Percentiles rank a stretch among this genome's conserved stretches.
phyloP scores from a whole-genome alignment of 768 basidiomycete genomes.

The Trametes elegans region DNA sequence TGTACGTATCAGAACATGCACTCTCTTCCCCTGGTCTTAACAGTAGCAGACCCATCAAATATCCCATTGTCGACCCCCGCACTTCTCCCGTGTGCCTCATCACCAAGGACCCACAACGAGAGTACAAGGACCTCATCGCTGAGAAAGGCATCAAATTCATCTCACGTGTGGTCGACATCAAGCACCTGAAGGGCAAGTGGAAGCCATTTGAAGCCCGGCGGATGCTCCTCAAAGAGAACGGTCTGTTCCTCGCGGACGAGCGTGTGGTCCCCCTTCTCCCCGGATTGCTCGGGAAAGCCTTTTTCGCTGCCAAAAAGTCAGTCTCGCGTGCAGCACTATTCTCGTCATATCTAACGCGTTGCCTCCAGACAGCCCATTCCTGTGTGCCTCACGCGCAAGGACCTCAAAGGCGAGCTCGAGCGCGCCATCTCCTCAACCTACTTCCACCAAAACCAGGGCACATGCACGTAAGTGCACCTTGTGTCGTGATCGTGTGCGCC shows the following conservation, averaged over 20 bases:
- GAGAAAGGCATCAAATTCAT: constrained; percentile 83
- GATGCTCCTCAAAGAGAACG: constrained; percentile 83
- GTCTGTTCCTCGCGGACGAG: constrained; percentile 91
- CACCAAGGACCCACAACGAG: constrained; percentile 92
- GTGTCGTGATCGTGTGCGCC: not conserved
- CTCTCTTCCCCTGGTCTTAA: no score
- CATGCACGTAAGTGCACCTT: constrained; percentile 70
- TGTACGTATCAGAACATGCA: constrained; percentile 76
- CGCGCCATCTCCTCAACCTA: constrained; percentile 92
- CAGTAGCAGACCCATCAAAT: constrained; percentile 70
- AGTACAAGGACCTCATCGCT: constrained; percentile 93
- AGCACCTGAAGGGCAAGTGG: constrained; percentile 94
- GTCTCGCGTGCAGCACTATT: constrained; percentile 32
- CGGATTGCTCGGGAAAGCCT: constrained; percentile 81
- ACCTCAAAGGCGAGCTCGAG: constrained; percentile 90
- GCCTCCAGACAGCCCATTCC: constrained; percentile 85
- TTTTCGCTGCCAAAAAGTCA: constrained; percentile 95
- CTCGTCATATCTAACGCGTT: not conserved
- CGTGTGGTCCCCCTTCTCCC: constrained; percentile 86
- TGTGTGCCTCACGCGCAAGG: constrained; percentile 83
- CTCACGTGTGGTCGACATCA: constrained; percentile 84
- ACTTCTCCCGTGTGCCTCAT: constrained; percentile 83
- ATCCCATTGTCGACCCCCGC: constrained; percentile 84
- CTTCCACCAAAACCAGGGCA: constrained; percentile 93
- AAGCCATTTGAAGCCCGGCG: constrained; percentile 81